phyloP scores from a whole-genome alignment of 768 basidiomycete species.

The Tylopilus felleus region DNA sequence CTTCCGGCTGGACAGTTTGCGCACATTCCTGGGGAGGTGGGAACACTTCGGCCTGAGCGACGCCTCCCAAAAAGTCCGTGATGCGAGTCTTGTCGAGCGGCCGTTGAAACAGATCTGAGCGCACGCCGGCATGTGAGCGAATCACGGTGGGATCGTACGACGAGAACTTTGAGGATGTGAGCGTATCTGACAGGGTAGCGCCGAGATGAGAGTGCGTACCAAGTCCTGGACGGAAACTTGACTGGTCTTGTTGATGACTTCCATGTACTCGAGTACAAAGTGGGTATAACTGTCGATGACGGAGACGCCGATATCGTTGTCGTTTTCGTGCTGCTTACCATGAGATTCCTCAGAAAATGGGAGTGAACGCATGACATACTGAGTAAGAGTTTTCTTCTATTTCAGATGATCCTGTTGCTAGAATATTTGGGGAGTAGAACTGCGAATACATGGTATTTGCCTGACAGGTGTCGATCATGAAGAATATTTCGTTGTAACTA shows the following conservation, averaged over 20 bases:
- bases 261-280: conserved; percentile 86
- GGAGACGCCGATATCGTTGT: conserved; percentile 90
- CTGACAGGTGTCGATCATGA: conserved; percentile 99
- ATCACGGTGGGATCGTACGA: conserved; percentile 73
- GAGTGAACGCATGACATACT: conserved; percentile 41
- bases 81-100: conserved; percentile 60
- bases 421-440: conserved; percentile 89
- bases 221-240: conserved; percentile 76
- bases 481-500: conserved; percentile 89
- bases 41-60: conserved; percentile 76
- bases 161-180: conserved; percentile 58
- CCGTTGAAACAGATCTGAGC: conserved; percentile 74
- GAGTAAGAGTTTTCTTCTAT: conserved; percentile 92
- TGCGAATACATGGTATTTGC: conserved; percentile 94
- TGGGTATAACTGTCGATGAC: conserved; percentile 97
- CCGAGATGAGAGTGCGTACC: conserved; percentile 42
- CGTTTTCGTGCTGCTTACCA: conserved; percentile 74
- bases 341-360: not conserved
- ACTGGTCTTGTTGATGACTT: conserved; percentile 88
- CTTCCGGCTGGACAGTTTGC: not conserved
- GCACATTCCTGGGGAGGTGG: conserved; percentile 7
- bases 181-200: not conserved
- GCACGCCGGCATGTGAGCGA: conserved; percentile 85
- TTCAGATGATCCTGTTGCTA: conserved; percentile 84
- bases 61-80: conserved; percentile 89